Conservation (phyloP, 2,329 filamentous ascomycete species). For the Aspergillus pseudonomiae region DNA sequence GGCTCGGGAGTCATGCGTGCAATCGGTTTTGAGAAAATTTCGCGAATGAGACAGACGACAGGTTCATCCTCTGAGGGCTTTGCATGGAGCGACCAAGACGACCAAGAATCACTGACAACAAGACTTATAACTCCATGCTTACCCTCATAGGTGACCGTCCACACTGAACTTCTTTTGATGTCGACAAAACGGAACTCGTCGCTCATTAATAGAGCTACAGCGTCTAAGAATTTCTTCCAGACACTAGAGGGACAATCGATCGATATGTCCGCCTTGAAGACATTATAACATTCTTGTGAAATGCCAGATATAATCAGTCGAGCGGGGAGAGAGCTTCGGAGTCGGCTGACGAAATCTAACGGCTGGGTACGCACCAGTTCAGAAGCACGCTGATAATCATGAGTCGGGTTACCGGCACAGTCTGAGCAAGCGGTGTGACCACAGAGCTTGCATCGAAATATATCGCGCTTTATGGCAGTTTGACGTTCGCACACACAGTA, state of each 20-base stretch:
- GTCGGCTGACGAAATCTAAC: conserved; percentile 46
- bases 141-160: conserved; percentile 37
- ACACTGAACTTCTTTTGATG: conserved; percentile 33
- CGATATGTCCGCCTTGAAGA: conserved; percentile 16
- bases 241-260: conserved; percentile 20
- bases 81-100: conserved; percentile 55
- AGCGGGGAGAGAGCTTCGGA: conserved; percentile 49
- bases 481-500: conserved; percentile 63
- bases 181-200: conserved; percentile 35
- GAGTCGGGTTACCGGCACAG: conserved; percentile 59
- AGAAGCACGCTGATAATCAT: conserved; percentile 44
- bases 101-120: conserved; percentile 24
- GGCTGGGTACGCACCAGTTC: conserved; percentile 40
- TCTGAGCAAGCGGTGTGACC: conserved; percentile 56
- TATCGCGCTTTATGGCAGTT: conserved; percentile 37
- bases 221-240: conserved; percentile 39
- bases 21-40: conserved; percentile 50
- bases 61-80: conserved; percentile 44
- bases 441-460: conserved; percentile 57
- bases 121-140: conserved; percentile 28
- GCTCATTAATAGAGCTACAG: conserved; percentile 28
- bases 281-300: conserved; percentile 24
- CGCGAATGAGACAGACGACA: conserved; percentile 44
- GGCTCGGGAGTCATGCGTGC: conserved; percentile 48
- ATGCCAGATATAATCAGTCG: conserved; percentile 40